These are phyloP conservation scores for Neurospora sp. DNA, from an alignment of 495 filamentous ascomycete species.

Conservation along the genomic window DNA sequence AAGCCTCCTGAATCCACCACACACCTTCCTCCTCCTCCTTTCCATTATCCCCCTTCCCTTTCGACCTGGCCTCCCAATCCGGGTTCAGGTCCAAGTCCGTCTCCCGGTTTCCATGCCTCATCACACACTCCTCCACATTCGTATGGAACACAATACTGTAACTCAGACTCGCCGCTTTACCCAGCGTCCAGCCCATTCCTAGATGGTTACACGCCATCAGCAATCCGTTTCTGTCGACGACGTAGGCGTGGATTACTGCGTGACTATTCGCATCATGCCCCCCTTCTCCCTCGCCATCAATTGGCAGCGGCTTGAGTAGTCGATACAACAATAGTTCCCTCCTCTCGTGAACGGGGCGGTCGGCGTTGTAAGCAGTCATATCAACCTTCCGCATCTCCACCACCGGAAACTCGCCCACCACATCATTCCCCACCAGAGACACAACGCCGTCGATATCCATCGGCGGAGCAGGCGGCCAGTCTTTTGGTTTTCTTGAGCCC, in stretches of 20 bases:
- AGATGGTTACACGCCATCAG: conserved; percentile 52
- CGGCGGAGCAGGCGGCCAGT: conserved; percentile 33
- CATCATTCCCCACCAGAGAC: conserved; percentile 14
- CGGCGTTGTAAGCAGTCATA: conserved; percentile 45
- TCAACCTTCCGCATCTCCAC: conserved; percentile 55
- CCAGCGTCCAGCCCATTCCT: conserved; percentile 41
- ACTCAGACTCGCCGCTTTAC: conserved; percentile 48
- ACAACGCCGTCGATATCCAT: conserved; percentile 27
- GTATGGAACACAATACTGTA: conserved; percentile 54
- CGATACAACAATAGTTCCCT: conserved; percentile 52
- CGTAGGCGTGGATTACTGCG: conserved; percentile 55
- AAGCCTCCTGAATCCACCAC: conserved; percentile 63
- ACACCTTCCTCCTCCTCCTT: conserved; percentile 27
- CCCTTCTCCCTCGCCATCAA: not conserved
- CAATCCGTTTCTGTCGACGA: conserved; percentile 59
- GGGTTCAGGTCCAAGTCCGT: conserved; percentile 46
- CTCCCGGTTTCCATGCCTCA: conserved; percentile 16
- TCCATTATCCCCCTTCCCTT: conserved; percentile 19
- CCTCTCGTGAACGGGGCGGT: conserved; percentile 40
- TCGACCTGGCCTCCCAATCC: conserved; percentile 55
- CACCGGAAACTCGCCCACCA: conserved; percentile 41
- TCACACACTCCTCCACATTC: conserved; percentile 33
- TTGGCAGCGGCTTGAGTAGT: conserved; percentile 35
- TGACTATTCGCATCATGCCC: conserved; percentile 42
- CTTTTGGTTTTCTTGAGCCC: conserved; percentile 14